Evolutionary conservation across 2,329 filamentous ascomycete species (phyloP), one percentile per base, ranked within the genome.

Genomic region (Arthrobotrys sphaeroides): DNA sequence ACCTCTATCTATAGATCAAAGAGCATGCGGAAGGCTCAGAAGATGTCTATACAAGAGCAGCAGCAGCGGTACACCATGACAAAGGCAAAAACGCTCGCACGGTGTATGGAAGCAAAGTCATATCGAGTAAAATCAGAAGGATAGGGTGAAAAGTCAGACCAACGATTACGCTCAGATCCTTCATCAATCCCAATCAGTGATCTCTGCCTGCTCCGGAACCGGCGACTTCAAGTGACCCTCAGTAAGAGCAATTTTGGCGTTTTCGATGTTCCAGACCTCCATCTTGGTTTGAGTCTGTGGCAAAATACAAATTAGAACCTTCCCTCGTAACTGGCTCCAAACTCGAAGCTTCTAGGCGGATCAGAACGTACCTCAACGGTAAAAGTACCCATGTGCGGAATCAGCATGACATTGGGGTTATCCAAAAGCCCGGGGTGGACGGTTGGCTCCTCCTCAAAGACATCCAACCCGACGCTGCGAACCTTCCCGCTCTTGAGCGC

Each of bases 351-450:
- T 7, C 31, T n/a, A 53, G 42, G n/a, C 20, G 6, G 22, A 16
- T 36, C 13, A 26, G 12, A 31, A 62, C 69, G 28, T 66, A 79
- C 85, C 84, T 90, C 92, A 26, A 89, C 84, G 0, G 91, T 94
- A 86, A 88, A 93, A 0, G 93, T 96, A 0, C 92, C 92, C 91
- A 96, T 91, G 82, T 96, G 93, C 60, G 93, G 93, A 36, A 96
- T 83, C 26, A 96, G 85, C 79, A 94, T 85, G 20, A 92, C 91
- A 78, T 88, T 87, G 1, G 88, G 88, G 80, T 94, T 94, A 13
- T 84, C 83, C 12, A 94, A 78, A 43, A 96, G 84, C 0, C 90
- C 91, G 0, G 89, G 89, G 80, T 95, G 91, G 26, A 96, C 84
- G 70, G 87, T 85, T 0, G 93, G 93, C 82, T 96, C 92, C 38